Evolutionary conservation across 495 filamentous ascomycete species (phyloP).

Genomic region (Xylaria intraflava): DNA sequence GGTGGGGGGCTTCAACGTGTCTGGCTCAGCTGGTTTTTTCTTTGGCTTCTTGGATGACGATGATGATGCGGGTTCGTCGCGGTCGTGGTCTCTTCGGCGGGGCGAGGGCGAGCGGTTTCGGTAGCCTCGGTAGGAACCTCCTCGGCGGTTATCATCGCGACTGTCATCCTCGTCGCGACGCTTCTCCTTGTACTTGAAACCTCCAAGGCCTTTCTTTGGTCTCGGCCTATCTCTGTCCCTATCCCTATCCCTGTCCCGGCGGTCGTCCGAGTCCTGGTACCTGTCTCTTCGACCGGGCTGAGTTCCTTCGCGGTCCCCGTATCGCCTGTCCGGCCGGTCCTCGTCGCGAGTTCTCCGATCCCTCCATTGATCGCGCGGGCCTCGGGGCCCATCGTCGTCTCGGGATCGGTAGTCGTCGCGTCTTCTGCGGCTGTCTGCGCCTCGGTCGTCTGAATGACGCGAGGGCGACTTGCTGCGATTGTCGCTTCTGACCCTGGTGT

Average conservation of each 20-base stretch:
- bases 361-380: constrained; percentile 10
- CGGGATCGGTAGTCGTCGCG: constrained; percentile 22
- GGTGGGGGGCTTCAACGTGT: constrained; percentile 23
- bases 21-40: constrained; percentile 17
- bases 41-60: constrained; percentile 19
- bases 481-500: constrained; percentile 15
- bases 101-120: constrained; percentile 37
- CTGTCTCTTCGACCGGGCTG: constrained; percentile 9
- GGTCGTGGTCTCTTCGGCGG: constrained; percentile 30
- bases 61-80: constrained; percentile 17
- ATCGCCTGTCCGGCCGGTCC: constrained; percentile 12
- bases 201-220: constrained; percentile 41
- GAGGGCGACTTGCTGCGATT: constrained; percentile 25
- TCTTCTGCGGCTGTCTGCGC: constrained; percentile 16
- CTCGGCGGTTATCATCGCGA: constrained; percentile 36
- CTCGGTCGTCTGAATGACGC: constrained; percentile 13
- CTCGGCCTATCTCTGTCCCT: constrained; percentile 19
- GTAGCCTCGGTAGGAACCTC: constrained; percentile 47
- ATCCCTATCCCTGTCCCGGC: constrained; percentile 16
- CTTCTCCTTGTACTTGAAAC: constrained; percentile 65
- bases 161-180: constrained; percentile 44
- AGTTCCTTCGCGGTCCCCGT: constrained; percentile 6
- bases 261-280: constrained; percentile 13
- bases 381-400: constrained; percentile 12
- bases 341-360: constrained; percentile 12